These are phyloP conservation scores for Aspergillus awamori DNA, from an alignment of 2,329 filamentous ascomycete species.

Conservation along the genomic window DNA sequence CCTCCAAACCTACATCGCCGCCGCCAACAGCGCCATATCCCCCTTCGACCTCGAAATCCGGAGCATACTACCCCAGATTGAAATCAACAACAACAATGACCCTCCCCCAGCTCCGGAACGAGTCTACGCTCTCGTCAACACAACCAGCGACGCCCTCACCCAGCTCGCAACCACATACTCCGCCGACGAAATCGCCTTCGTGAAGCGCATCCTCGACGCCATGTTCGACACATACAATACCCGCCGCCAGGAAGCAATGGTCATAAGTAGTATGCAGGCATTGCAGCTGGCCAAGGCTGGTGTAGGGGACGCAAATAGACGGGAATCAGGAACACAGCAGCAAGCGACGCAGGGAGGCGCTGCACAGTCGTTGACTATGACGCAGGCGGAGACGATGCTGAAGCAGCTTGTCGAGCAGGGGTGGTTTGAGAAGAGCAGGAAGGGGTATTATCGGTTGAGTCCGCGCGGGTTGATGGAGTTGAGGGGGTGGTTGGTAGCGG, in stretches of 20 bases:
- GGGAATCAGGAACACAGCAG: conserved; percentile 49
- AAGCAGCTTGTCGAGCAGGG: conserved; percentile 72
- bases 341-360: conserved; percentile 24
- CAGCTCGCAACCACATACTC: conserved; percentile 82
- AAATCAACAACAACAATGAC: conserved; percentile 31
- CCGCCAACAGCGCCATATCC: conserved; percentile 72
- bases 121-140: conserved; percentile 86
- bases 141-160: conserved; percentile 78
- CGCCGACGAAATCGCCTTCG: conserved; percentile 83
- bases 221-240: conserved; percentile 93
- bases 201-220: conserved; percentile 82
- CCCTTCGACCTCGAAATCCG: conserved; percentile 88
- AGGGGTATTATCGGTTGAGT: conserved; percentile 74
- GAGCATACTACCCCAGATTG: conserved; percentile 69
- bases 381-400: conserved; percentile 75
- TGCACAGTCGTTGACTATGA: conserved; percentile 66
- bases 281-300: conserved; percentile 62
- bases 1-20: conserved; percentile 69
- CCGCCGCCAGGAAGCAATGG: conserved; percentile 77
- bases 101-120: conserved; percentile 45
- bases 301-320: conserved; percentile 42
- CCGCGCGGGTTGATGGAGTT: conserved; percentile 83
- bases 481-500: conserved; percentile 78
- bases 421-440: conserved; percentile 77
- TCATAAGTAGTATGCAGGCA: conserved; percentile 77